These are phyloP conservation scores for Calonectria fujianensis DNA, from an alignment of 2,329 filamentous ascomycete species.

Conservation along the genomic window DNA sequence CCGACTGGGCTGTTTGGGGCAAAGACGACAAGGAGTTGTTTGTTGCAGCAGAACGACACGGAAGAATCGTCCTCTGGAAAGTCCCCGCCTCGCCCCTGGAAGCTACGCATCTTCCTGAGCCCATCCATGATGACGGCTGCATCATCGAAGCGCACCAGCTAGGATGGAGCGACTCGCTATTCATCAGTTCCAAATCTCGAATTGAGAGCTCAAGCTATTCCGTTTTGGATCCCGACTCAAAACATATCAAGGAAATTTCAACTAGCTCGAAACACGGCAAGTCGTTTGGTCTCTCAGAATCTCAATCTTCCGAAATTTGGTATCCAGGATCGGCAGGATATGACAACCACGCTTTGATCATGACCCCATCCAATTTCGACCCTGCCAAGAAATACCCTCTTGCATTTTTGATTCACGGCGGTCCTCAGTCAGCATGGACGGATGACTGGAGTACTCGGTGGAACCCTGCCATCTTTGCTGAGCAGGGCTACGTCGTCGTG, in stretches of 20 bases:
- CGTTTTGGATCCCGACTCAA: conserved; percentile 70
- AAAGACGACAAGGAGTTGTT: conserved; percentile 78
- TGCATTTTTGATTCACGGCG: conserved; percentile 87
- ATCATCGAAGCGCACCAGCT: conserved; percentile 74
- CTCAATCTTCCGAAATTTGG: conserved; percentile 81
- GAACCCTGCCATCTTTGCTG: conserved; percentile 91
- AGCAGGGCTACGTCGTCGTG: conserved; percentile 90
- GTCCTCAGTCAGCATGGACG: conserved; percentile 85
- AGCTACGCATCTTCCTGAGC: conserved; percentile 68
- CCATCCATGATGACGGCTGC: conserved; percentile 72
- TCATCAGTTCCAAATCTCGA: conserved; percentile 81
- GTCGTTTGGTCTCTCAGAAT: conserved; percentile 78
- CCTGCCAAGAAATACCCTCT: conserved; percentile 84
- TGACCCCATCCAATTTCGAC: conserved; percentile 81
- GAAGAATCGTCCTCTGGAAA: conserved; percentile 76
- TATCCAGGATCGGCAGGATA: conserved; percentile 79
- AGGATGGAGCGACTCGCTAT: conserved; percentile 68
- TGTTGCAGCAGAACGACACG: conserved; percentile 83
- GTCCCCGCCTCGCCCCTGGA: conserved; percentile 73
- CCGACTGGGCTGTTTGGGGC: conserved; percentile 75
- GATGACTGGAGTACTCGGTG: conserved; percentile 88
- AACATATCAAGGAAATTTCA: conserved; percentile 68
- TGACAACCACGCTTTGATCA: conserved; percentile 80
- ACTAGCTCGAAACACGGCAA: conserved; percentile 80
- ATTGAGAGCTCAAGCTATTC: conserved; percentile 83